Evolutionary conservation across 2,329 filamentous ascomycete genomes (phyloP).

Genomic region (Trichoderma sp.): DNA sequence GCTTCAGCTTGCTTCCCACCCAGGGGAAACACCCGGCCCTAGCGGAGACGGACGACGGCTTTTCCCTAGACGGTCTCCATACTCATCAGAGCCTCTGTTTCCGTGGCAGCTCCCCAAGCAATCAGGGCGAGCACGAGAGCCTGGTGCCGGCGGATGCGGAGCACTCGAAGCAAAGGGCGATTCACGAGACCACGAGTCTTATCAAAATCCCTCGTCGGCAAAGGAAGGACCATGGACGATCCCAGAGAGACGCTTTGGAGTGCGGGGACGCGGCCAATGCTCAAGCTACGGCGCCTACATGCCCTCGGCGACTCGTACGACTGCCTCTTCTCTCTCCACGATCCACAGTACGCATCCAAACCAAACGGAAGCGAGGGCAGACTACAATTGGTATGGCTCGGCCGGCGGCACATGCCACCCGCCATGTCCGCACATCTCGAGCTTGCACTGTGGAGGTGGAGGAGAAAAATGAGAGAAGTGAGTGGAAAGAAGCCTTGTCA

Average conservation of each 20-base stretch:
- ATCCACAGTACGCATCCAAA: conserved; percentile 19
- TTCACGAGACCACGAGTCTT: conserved; percentile 12
- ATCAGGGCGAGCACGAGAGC: conserved; percentile 4
- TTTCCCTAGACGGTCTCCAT: conserved; percentile 29
- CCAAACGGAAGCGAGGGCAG: conserved; percentile 11
- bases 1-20: conserved; percentile 29
- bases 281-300: conserved; percentile 11
- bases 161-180: background rate
- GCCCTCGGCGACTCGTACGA: conserved; percentile 1
- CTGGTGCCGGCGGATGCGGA: conserved; percentile 11
- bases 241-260: conserved; percentile 4
- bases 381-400: conserved; percentile 18
- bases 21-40: conserved; percentile 33
- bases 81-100: conserved; percentile 6
- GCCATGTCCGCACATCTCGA: conserved; percentile 17
- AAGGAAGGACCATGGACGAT: conserved; percentile 13
- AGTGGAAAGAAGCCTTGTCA: conserved; percentile 4
- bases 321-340: background rate
- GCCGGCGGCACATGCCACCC: conserved; percentile 26
- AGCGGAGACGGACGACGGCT: conserved; percentile 26
- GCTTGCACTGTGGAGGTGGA: conserved; percentile 27
- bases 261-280: conserved; percentile 19
- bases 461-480: background rate
- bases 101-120: conserved; percentile 14
- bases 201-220: conserved; percentile 26